Base-by-base conservation (phyloP, 2,329 filamentous ascomycete genomes). In the Pyricularia sp. region DNA sequence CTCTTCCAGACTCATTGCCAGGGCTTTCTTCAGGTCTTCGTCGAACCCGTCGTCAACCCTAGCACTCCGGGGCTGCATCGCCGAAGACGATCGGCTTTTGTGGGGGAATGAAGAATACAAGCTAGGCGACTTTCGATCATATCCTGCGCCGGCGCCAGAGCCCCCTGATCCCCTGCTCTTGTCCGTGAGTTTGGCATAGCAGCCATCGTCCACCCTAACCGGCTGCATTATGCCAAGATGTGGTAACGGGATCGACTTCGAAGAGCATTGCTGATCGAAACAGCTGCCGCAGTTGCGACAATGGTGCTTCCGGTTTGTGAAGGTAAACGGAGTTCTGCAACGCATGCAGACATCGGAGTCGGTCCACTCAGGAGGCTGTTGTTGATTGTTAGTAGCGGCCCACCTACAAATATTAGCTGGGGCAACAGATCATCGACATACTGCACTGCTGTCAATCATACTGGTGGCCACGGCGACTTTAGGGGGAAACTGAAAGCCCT, bases 301-400 rank as follows among this genome's bases (percentile, higher is more conserved):
- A 78, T 99, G 95, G 77, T 99, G 95, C 78, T 98, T 99, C 75
- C 95, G 90, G 78, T 99, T 99, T 69, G 94, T 99, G 76, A 99
- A 97, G 65, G 93, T 97, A 75, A 99, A 99, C 23, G 93, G 81
- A 14, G 94, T 97, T 73, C 95, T 89, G 78, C 95, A 99, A 77
- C 95, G 91, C 93, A 99, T 97, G 78, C 95, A 99, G 36, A 99
- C 94, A 75, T 99, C 95, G 12, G 94, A 97, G 80, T 99, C 95
- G 67, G 90, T 89, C 95, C 95, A 99, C 80, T 99, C 95, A 0
- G 95, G 95, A 11, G 95, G 95, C 90, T 97, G 74, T 68, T 10
- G 64, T 50, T 30, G 12, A 64, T 55, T 30, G 65, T 66, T 26
- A 66, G 65, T 42, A 42, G 36, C 23, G 17, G 59, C 59, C 30